Evolutionary conservation across 768 basidiomycete species (phyloP).

Genomic region (Naematelia aurantialba): DNA sequence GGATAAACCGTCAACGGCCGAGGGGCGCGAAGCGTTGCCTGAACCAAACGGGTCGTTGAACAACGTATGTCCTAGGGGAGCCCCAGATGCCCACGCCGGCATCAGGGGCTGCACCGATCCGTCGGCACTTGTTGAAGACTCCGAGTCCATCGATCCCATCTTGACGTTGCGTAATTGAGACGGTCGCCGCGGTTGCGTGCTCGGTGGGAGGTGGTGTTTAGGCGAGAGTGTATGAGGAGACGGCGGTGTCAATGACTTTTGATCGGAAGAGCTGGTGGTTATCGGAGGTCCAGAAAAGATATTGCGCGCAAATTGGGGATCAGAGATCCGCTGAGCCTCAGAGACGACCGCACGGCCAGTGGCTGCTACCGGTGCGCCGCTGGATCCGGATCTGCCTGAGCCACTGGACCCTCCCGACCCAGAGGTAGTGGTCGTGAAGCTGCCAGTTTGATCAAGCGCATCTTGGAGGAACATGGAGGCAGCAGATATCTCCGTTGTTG

Average conservation of each 20-base stretch:
- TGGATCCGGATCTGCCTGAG: constrained; percentile 11
- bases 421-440: constrained; percentile 21
- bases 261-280: constrained; percentile 22
- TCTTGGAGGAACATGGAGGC: constrained; percentile 27
- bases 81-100: constrained; percentile 24
- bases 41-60: constrained; percentile 47
- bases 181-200: constrained; percentile 45
- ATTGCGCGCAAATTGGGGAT: constrained; percentile 11
- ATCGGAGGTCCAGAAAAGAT: constrained; percentile 26
- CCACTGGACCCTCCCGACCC: constrained; percentile 25
- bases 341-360: constrained; percentile 20
- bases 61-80: constrained; percentile 20
- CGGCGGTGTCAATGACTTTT: constrained; percentile 29
- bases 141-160: constrained; percentile 35
- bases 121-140: constrained; percentile 12
- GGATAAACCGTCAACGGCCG: constrained; percentile 1
- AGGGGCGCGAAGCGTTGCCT: not conserved
- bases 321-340: constrained; percentile 19
- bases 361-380: not conserved
- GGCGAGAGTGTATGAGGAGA: constrained; percentile 35
- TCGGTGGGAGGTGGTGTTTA: constrained; percentile 22
- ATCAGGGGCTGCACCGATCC: constrained; percentile 24
- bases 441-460: constrained; percentile 23
- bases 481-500: constrained; percentile 1
- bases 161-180: constrained; percentile 48